A percentile compares a stretch with the other conserved stretches of the same genome.
Conservation (phyloP, 148 eudicot genomes). For the Rhododendron griersonianum region DNA sequence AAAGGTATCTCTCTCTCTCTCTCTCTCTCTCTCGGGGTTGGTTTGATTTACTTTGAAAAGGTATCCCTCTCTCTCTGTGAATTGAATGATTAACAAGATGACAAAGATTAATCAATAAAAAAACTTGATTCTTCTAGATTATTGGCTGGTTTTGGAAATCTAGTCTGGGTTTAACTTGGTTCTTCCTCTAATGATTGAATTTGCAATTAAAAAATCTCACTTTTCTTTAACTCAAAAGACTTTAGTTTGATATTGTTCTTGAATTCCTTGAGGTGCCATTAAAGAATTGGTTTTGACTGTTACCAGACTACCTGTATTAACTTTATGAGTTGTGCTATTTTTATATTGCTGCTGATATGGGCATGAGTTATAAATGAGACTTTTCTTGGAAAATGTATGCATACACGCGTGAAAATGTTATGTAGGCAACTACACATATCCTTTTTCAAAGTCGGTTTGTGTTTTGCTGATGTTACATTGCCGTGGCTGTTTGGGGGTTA, state of each 20-base stretch:
- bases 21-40: background rate
- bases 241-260: conserved; percentile 29
- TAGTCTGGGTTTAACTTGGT: conserved; percentile 45
- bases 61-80: conserved; percentile 21
- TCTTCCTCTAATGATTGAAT: conserved; percentile 41
- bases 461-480: conserved; percentile 10
- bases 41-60: conserved; percentile 17
- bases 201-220: conserved; percentile 26
- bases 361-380: conserved; percentile 33
- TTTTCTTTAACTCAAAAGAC: conserved; percentile 26
- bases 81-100: conserved; percentile 8
- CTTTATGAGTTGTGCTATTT: conserved; percentile 24
- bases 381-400: background rate
- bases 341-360: conserved; percentile 39
- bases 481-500: conserved; percentile 4
- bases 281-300: conserved; percentile 56
- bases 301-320: conserved; percentile 18
- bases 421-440: background rate
- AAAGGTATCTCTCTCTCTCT: conserved; percentile 24
- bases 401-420: conserved; percentile 6
- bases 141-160: conserved; percentile 40
- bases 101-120: background rate
- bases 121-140: conserved; percentile 15
- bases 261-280: conserved; percentile 33
- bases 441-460: conserved; percentile 4